phyloP scores from a whole-genome alignment of 2,329 filamentous ascomycete species.

The Hymenoscyphus fraxineus region DNA sequence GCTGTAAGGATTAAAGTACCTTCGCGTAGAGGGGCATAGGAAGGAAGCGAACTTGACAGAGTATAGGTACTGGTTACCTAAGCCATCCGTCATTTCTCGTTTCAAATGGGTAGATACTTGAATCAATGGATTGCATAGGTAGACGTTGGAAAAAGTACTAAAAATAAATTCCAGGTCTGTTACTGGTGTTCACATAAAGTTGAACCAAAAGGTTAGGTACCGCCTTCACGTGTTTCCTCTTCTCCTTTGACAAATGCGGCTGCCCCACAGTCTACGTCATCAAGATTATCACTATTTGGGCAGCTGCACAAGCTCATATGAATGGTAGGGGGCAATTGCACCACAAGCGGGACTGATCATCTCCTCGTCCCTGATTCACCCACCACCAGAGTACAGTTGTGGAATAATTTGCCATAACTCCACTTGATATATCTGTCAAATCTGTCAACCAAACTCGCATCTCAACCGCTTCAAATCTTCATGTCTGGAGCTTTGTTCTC shows the following conservation, averaged over 20 bases:
- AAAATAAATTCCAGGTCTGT: neutral
- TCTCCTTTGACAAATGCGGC: neutral
- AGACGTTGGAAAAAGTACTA: neutral
- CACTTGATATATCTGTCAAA: neutral
- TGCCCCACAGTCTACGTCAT: neutral
- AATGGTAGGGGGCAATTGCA: neutral
- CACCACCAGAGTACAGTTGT: neutral
- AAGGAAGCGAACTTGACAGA: too few relatives aligned
- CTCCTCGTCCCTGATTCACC: neutral
- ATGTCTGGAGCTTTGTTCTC: slow-evolving; percentile 1
- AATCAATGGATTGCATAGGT: neutral
- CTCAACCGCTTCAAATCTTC: neutral
- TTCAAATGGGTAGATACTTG: too few relatives aligned
- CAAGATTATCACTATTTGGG: neutral
- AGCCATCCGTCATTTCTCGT: too few relatives aligned
- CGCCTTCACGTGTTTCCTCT: neutral
- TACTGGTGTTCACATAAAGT: neutral
- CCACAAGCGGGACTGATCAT: neutral
- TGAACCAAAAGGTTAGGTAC: neutral
- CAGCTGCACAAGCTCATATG: neutral
- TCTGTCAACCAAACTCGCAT: neutral
- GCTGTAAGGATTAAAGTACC: neutral
- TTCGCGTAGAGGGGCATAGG: neutral
- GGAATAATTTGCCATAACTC: neutral
- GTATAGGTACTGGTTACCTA: too few relatives aligned